Conservation (phyloP, 768 basidiomycete species). For the Hericium alpestre region DNA sequence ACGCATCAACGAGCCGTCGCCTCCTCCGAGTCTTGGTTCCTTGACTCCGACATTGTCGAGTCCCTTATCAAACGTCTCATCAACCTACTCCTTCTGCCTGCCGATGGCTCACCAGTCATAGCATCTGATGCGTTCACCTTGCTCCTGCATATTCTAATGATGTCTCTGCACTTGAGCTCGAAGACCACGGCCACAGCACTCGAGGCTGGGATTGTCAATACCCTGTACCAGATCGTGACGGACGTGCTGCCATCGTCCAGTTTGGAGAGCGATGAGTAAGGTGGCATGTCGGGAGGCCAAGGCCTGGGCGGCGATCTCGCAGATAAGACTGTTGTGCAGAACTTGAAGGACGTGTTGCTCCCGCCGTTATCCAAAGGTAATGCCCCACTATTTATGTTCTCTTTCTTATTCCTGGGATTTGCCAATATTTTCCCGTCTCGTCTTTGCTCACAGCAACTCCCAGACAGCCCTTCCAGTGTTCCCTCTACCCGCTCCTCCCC, state of each 20-base stretch:
- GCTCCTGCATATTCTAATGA: conserved; percentile 76
- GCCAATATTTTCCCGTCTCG: conserved; percentile 17
- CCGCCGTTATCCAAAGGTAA: conserved; percentile 91
- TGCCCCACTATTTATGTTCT: too few species aligned
- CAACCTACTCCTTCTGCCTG: conserved; percentile 75
- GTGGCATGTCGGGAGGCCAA: conserved; percentile 51
- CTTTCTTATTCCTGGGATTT: too few species aligned
- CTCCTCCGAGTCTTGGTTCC: too few species aligned
- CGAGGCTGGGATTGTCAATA: conserved; percentile 88
- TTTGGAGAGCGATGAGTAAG: conserved; percentile 47
- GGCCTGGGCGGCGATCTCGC: conserved; percentile 81
- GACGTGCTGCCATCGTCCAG: conserved; percentile 76
- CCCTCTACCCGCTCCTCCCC: conserved; percentile 7
- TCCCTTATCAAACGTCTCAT: conserved; percentile 71
- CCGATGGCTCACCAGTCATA: conserved; percentile 78
- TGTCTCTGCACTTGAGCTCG: conserved; percentile 79
- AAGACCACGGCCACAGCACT: conserved; percentile 78
- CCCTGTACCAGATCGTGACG: conserved; percentile 88
- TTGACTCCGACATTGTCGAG: conserved; percentile 59
- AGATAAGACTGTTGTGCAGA: conserved; percentile 98
- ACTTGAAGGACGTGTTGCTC: conserved; percentile 89
- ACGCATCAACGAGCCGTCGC: too few species aligned
- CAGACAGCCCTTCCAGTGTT: background rate
- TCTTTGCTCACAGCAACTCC: conserved; percentile 4
- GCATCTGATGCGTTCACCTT: conserved; percentile 82